Evolutionary conservation across 495 filamentous ascomycete genomes (phyloP), one percentile per base, ranked within the genome.

Genomic region (Polyplosphaeria fusca): DNA sequence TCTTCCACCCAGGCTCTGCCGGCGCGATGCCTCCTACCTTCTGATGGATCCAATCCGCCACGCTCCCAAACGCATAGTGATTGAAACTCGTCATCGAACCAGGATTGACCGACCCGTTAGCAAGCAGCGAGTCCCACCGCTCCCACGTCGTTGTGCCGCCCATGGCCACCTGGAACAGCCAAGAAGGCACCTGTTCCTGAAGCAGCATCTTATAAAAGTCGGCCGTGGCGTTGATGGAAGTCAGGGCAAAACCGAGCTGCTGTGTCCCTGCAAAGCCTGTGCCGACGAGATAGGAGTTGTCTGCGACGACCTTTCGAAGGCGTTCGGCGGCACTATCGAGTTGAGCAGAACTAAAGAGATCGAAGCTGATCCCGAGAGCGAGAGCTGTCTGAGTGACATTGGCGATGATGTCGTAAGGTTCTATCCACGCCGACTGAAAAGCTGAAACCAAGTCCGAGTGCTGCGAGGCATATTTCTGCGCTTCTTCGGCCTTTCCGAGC

Each of bases 251-350:
- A 1, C 71, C 67, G 5, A 83, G 70, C 2, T 77, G 55, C 40
- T 77, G 78, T 1, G 80, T 83, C 0, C 77, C 78, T 0, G 75
- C 76, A 55, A 83, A 83, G 1, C 80, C 80, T 1, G 79, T 81
- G 2, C 70, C 72, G 14, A 82, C 74, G 2, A 68, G 67, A 57
- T 76, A 79, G n/a, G 70, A 58, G 7, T 71, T 71, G 2, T 66
- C 50, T 7, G 47, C 69, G 18, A 80, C 74, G 3, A 76, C 65
- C 0, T 65, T 46, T 4, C 66, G 67, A 0, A 81, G 66, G 0
- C 72, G 69, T 12, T 28, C 16, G 2, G 66, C 67, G 5, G 77
- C 74, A 5, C 43, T 43, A 28, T 63, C 50, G 35, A 67, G 68
- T 47, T 75, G 71, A 1, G 63, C 64, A 12, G 54, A 48, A 9